Evolutionary conservation across 1,139 yeast genomes (phyloP).

Genomic region (Candida sp.): DNA sequence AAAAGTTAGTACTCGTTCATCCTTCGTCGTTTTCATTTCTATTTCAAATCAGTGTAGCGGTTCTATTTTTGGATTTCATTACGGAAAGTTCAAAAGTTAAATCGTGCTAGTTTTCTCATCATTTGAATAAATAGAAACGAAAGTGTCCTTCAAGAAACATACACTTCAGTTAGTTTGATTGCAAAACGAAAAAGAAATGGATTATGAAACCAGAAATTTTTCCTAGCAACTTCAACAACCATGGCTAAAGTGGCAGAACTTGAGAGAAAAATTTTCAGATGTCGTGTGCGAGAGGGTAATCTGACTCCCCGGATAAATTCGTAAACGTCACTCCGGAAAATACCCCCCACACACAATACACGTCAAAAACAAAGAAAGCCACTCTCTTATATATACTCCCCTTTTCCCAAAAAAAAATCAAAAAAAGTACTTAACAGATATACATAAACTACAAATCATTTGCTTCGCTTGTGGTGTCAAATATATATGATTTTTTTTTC

Average conservation of each 20-base stretch:
- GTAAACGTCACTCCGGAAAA: background rate
- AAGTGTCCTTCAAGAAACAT: background rate
- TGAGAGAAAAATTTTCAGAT: background rate
- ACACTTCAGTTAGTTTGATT: background rate
- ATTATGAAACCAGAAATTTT: too few relatives aligned
- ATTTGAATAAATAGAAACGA: background rate
- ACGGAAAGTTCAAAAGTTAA: background rate
- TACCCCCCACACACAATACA: background rate
- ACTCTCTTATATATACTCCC: background rate
- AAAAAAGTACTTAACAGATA: background rate
- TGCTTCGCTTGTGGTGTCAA: background rate
- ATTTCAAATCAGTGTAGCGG: constrained; percentile 29
- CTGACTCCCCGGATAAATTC: too few relatives aligned
- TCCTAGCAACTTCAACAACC: too few relatives aligned
- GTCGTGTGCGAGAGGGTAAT: background rate
- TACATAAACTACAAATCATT: background rate
- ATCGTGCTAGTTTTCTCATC: constrained; percentile 16
- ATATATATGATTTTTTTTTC: background rate
- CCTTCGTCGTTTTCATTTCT: background rate
- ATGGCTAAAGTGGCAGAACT: too few relatives aligned
- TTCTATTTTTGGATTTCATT: constrained; percentile 18
- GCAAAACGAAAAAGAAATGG: too few relatives aligned
- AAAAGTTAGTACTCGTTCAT: background rate
- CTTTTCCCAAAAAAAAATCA: background rate
- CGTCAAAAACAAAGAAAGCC: background rate